These are phyloP conservation scores for Fistulina hepatica DNA, from an alignment of 1,284 basidiomycete genomes.

Conservation along the genomic window DNA sequence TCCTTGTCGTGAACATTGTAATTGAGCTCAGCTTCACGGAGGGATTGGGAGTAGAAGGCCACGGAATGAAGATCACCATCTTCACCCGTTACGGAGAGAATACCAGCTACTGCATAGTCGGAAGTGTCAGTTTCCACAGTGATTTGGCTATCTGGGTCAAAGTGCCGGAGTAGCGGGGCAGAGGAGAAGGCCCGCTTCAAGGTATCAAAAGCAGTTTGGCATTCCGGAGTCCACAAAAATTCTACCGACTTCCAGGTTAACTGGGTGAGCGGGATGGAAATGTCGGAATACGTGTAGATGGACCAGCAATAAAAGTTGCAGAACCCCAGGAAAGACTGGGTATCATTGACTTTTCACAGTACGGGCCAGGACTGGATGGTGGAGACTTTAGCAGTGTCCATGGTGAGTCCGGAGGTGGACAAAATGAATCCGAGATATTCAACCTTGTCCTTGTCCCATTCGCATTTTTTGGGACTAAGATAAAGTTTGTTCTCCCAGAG, in stretches of 20 bases:
- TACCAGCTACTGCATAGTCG: conserved; percentile 18
- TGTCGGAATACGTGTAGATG: conserved; percentile 24
- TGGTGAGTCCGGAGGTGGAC: conserved; percentile 8
- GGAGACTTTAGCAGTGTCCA: conserved; percentile 21
- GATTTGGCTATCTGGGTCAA: conserved; percentile 15
- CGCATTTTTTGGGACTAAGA: no score
- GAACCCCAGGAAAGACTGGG: conserved; percentile 9
- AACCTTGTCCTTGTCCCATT: conserved; percentile 9
- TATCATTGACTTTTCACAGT: conserved; percentile 15
- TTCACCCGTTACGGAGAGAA: conserved; percentile 11
- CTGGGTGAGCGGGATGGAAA: conserved; percentile 19
- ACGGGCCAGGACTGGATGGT: conserved; percentile 25
- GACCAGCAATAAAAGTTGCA: conserved; percentile 30
- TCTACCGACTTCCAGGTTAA: conserved; percentile 15
- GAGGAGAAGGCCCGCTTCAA: conserved; percentile 21
- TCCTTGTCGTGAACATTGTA: conserved; percentile 33
- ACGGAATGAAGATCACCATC: conserved; percentile 20
- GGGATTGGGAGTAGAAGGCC: conserved; percentile 23
- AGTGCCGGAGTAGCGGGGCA: conserved; percentile 23
- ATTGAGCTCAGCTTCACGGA: conserved; percentile 27
- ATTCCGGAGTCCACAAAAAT: conserved; percentile 12
- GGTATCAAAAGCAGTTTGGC: conserved; percentile 14
- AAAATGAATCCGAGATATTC: conserved; percentile 15
- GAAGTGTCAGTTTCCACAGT: conserved; percentile 20
- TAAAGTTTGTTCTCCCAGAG: conserved; percentile 6